Evolutionary conservation across 331 rosid species (phyloP).

Genomic region (Erythrophleum ivorense): DNA sequence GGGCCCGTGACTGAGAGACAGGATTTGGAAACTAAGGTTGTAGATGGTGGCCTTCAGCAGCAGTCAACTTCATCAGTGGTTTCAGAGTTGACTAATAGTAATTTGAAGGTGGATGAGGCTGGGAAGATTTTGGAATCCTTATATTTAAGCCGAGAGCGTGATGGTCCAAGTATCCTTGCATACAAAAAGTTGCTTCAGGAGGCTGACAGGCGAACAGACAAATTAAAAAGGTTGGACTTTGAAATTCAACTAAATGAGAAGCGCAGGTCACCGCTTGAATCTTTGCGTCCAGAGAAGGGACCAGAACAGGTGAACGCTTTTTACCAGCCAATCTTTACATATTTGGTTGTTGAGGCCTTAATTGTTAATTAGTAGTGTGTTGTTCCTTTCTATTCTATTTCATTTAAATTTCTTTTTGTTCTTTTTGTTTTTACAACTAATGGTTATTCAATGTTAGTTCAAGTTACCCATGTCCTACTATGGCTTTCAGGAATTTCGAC

Average conservation of each 20-base stretch:
- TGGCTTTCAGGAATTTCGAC: slow-evolving; percentile 58
- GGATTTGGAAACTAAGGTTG: slow-evolving; percentile 46
- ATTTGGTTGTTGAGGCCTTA: slow-evolving; percentile 18
- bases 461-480: slow-evolving; percentile 9
- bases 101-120: slow-evolving; percentile 50
- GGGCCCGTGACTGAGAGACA: slow-evolving; percentile 43
- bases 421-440: neutral
- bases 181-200: slow-evolving; percentile 72
- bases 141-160: slow-evolving; percentile 44
- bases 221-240: slow-evolving; percentile 46
- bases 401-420: neutral
- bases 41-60: slow-evolving; percentile 42
- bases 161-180: slow-evolving; percentile 40
- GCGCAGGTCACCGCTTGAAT: slow-evolving; percentile 42
- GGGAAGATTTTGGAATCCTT: slow-evolving; percentile 51
- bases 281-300: slow-evolving; percentile 58
- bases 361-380: neutral
- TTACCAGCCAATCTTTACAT: neutral
- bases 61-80: slow-evolving; percentile 53
- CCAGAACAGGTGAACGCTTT: slow-evolving; percentile 56
- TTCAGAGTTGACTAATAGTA: slow-evolving; percentile 52
- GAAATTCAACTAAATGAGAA: slow-evolving; percentile 63
- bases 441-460: slow-evolving; percentile 22
- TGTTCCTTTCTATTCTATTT: neutral
- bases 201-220: slow-evolving; percentile 41